Evolutionary conservation across 768 basidiomycete genomes (phyloP).

Genomic region (Lyophyllum decastes): DNA sequence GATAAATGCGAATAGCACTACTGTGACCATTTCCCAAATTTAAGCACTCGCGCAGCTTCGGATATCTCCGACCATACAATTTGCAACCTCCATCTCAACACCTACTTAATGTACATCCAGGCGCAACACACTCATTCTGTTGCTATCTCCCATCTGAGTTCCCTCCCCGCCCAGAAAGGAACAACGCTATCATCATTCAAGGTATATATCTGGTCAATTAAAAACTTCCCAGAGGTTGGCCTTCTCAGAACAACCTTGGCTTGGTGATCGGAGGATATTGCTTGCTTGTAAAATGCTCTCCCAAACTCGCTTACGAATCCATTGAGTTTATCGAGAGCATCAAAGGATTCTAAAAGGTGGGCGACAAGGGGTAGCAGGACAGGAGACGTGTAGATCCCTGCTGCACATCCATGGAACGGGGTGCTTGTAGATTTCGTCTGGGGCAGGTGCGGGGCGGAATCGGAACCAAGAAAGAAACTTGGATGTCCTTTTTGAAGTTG

Average conservation of each 20-base stretch:
- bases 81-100: not conserved
- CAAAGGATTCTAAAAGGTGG: conserved; percentile 84
- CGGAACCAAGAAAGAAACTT: conserved; percentile 96
- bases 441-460: conserved; percentile 91
- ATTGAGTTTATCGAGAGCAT: conserved; percentile 78
- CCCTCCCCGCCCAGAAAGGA: conserved; percentile 88
- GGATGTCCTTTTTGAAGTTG: conserved; percentile 64
- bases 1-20: no score
- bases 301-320: conserved; percentile 82
- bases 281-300: conserved; percentile 71
- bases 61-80: not conserved
- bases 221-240: conserved; percentile 31
- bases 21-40: not conserved
- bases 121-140: conserved; percentile 4
- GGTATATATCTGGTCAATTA: conserved; percentile 51
- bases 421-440: conserved; percentile 68
- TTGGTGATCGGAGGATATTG: conserved; percentile 27
- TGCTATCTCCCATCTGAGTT: conserved; percentile 70
- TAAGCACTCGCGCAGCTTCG: not conserved
- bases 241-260: conserved; percentile 45
- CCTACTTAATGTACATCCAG: no score
- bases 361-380: conserved; percentile 90
- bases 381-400: conserved; percentile 94
- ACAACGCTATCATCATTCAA: conserved; percentile 56
- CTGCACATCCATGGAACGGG: conserved; percentile 79